Conservation (phyloP, 2,329 filamentous ascomycete species). For the Alternaria gaisen region DNA sequence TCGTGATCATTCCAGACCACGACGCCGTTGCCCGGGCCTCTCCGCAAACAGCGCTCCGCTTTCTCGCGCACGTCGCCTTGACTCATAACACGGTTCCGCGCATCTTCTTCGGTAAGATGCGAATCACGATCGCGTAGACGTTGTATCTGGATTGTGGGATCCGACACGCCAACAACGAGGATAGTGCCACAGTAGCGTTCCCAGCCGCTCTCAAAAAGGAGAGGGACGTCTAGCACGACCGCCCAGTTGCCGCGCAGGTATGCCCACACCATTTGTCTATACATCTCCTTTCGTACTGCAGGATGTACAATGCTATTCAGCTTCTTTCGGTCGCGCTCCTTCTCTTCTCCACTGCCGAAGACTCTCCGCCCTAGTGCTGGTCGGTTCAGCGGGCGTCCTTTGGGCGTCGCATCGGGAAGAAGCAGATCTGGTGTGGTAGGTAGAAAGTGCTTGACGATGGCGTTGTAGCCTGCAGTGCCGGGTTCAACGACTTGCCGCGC, state of each 20-base stretch:
- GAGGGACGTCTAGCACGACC: slow-evolving; percentile 88
- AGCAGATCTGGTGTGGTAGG: slow-evolving; percentile 87
- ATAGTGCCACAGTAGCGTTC: slow-evolving; percentile 87
- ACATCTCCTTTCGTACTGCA: slow-evolving; percentile 84
- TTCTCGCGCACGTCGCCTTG: slow-evolving; percentile 89
- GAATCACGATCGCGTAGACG: slow-evolving; percentile 77
- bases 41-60: slow-evolving; percentile 74
- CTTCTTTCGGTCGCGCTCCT: slow-evolving; percentile 74
- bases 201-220: slow-evolving; percentile 88
- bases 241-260: slow-evolving; percentile 85
- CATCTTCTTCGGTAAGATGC: slow-evolving; percentile 84
- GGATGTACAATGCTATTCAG: slow-evolving; percentile 94
- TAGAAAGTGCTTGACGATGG: slow-evolving; percentile 83
- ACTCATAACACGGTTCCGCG: slow-evolving; percentile 82
- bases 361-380: slow-evolving; percentile 84
- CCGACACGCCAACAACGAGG: slow-evolving; percentile 83
- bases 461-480: slow-evolving; percentile 81
- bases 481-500: slow-evolving; percentile 95
- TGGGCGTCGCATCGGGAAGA: slow-evolving; percentile 65
- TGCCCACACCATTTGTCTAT: slow-evolving; percentile 73
- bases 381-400: slow-evolving; percentile 81
- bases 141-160: slow-evolving; percentile 83
- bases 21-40: slow-evolving; percentile 71
- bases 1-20: slow-evolving; percentile 92
- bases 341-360: slow-evolving; percentile 80